Evolutionary conservation across 202 grass and related monocot species (phyloP).

Genomic region (Setaria italica): DNA sequence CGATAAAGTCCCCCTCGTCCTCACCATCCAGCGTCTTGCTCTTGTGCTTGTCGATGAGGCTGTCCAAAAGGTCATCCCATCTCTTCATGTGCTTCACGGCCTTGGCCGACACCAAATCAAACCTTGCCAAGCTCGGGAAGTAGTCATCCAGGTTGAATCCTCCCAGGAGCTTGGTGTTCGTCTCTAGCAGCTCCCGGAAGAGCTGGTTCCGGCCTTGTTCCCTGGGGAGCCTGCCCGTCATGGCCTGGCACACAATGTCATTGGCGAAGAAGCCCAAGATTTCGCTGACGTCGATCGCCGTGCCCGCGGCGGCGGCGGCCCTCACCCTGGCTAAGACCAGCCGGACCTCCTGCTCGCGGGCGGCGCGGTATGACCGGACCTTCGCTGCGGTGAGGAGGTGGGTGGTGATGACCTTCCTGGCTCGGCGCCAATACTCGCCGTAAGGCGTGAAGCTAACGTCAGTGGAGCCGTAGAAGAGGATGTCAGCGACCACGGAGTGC

Average conservation of each 20-base stretch:
- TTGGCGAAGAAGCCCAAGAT: conserved; percentile 24
- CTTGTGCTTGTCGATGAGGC: too few species aligned
- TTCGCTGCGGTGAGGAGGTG: background rate
- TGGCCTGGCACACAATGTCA: conserved; percentile 28
- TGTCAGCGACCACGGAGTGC: too few species aligned
- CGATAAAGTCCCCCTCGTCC: too few species aligned
- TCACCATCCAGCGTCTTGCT: too few species aligned
- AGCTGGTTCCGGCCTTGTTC: background rate
- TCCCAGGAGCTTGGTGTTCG: background rate
- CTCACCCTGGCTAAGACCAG: background rate
- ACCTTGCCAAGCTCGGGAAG: conserved; percentile 4
- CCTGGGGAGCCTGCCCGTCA: conserved; percentile 29
- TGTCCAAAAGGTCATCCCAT: too few species aligned
- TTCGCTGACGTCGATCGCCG: conserved; percentile 35
- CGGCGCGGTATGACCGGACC: background rate
- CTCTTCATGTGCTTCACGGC: background rate
- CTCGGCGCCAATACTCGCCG: conserved; percentile 31
- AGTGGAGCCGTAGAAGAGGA: too few species aligned
- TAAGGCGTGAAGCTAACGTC: conserved; percentile 6
- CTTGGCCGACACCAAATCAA: background rate
- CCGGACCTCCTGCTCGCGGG: background rate
- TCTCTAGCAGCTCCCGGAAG: conserved; percentile 15
- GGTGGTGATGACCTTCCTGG: background rate
- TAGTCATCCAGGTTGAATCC: conserved; percentile 30
- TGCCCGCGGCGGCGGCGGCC: background rate